Percentiles rank a stretch among this genome's conserved stretches.
Conservation (phyloP, 2,329 filamentous ascomycete genomes). For the Beauveria scarabaeidicola region DNA sequence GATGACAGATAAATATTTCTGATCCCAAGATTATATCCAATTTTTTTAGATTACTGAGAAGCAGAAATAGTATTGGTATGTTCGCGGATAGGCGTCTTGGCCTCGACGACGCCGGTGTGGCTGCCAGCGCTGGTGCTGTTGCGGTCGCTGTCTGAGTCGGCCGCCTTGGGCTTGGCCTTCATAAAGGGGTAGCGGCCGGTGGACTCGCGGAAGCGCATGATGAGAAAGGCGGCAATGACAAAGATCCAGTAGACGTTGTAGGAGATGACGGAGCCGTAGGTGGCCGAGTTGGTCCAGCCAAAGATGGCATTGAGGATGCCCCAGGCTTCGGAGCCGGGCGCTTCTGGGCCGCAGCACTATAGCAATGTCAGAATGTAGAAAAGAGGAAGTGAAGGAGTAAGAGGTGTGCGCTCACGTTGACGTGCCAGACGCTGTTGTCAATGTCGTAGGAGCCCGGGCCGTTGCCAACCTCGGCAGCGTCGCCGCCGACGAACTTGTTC, state of each 20-base stretch:
- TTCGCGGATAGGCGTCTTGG: constrained; percentile 16
- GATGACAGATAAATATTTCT: neutral
- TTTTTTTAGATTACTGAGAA: neutral
- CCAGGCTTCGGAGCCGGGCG: constrained; percentile 71
- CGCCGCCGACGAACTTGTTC: constrained; percentile 54
- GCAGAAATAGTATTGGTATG: constrained; percentile 15
- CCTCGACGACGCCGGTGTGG: constrained; percentile 15
- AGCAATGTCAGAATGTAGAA: neutral
- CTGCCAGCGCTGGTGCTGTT: constrained; percentile 20
- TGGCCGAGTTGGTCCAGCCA: constrained; percentile 83
- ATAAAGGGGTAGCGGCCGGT: constrained; percentile 41
- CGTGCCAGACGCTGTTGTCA: constrained; percentile 69
- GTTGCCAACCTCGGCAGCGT: constrained; percentile 38
- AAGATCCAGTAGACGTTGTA: constrained; percentile 84
- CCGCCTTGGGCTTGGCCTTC: constrained; percentile 22
- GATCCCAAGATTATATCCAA: too few species aligned
- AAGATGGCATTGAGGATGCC: constrained; percentile 80
- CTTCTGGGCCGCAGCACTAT: constrained; percentile 67
- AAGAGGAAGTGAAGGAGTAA: neutral
- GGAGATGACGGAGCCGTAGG: constrained; percentile 76
- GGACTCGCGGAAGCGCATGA: constrained; percentile 58
- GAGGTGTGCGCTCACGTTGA: constrained; percentile 50
- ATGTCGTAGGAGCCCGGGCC: constrained; percentile 77
- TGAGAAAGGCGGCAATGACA: constrained; percentile 60
- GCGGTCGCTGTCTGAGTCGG: constrained; percentile 13